Base-by-base conservation (phyloP, 2,329 filamentous ascomycete species). In the Pseudophaeomoniella oleicola region DNA sequence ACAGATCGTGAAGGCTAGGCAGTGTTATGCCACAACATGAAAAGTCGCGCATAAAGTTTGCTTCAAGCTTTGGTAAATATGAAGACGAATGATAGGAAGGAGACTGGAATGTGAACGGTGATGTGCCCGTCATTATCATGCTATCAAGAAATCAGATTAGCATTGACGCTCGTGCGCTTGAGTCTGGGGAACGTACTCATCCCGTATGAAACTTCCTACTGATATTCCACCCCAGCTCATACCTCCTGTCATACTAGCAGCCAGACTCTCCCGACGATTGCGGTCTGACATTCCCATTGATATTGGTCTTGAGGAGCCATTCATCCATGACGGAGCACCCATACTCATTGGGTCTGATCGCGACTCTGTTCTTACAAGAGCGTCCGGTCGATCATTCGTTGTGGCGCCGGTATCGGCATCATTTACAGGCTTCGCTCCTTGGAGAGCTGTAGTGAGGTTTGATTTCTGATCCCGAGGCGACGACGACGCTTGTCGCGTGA, bases 161-260 rank as follows among this genome's bases (percentile, higher is more conserved):
- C 30, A 10, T n/a, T 14, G 14, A 16, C 13, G 13, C 13, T 32
- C 10, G 5, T 29, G 22, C 13, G 22, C 13, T 13, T 40, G 29
- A 42, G 33, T 19, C 19, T 30, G 4, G 17, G 11, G 16, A 32
- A 79, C 88, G 76, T 76, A 98, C 90, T 98, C 90, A 64, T 98
- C 88, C 58, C 84, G 74, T 59, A 98, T 90, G 69, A 92, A 96
- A 53, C 88, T 96, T 44, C 88, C 88, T 46, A 96, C 84, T 5
- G 88, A 96, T 42, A 94, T 76, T 46, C 87, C 88, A 54, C 88
- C 88, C 87, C 88, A 98, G 60, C 87, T 94, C 78, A 94, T 86
- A 50, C 88, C 87, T 44, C 78, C 81, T 36, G 72, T 64, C 42
- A 78, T 59, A 52, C 73, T 77, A 46, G 73, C 70, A 29, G 71